Evolutionary conservation across 257 asterid species (phyloP), one percentile per base, ranked within the genome.

Genomic region (Nicotiana tabacum): DNA sequence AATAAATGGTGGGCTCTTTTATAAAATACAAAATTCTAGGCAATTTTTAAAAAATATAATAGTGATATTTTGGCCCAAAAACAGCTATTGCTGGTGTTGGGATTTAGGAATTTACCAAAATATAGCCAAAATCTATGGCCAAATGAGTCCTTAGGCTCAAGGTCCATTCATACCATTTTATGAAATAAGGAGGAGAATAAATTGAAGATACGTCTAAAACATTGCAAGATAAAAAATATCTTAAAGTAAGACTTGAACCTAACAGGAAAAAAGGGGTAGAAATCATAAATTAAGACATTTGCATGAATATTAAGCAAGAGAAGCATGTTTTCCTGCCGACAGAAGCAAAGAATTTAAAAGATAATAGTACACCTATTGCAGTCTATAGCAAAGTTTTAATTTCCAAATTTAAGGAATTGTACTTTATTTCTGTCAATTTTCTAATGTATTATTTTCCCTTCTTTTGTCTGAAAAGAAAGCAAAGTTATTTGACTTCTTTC

Each of bases 401-500:
- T 51, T 51, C 57, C 57, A 51, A 51, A 11, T 51, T 51, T 51
- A 51, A 10, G 13, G 48, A 17, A 17, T 8, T 67, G 18, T 2
- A 37, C 10, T 69, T 62, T 24, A 10, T 9, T 24, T 27, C 9
- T 27, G n/a, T 64, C 37, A 64, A 64, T 27, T 24, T 12, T 65
- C 33, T 27, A 7, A 10, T 4, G 0, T 64, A 30, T 11, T n/a
- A 2, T 6, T 60, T n/a, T n/a, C 5, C 70, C n/a, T 12, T 29
- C 39, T 29, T 70, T 70, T 18, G 21, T 46, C 56, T 46, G 21
- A 21, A 21, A 72, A 72, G 61, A 72, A 72, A 72, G 24, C 32
- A 74, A 48, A 74, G 80, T 27, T 74, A 13, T 35, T 48, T 74
- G 43, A 74, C 80, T 74, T 74, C 62, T 74, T 74, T 30, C 27